phyloP scores from a whole-genome alignment of 805 yeast species.

The Monosporozyma unispora region DNA sequence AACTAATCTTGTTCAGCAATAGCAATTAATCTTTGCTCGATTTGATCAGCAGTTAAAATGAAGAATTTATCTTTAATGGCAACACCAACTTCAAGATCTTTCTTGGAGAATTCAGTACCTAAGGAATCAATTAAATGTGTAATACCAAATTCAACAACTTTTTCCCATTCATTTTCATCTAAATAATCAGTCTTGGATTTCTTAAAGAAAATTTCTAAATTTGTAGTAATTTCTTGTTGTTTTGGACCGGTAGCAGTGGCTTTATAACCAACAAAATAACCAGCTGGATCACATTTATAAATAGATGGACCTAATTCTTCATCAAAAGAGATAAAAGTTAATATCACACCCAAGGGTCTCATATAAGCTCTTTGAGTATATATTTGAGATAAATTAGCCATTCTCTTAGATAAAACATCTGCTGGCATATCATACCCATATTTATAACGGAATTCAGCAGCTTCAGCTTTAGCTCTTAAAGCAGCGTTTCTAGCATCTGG shows the following conservation, averaged over 20 bases:
- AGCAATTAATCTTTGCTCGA: constrained; percentile 86
- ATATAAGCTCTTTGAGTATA: constrained; percentile 97
- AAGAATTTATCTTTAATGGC: constrained; percentile 68
- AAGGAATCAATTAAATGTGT: constrained; percentile 76
- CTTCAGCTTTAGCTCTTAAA: constrained; percentile 85
- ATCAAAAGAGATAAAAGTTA: constrained; percentile 80
- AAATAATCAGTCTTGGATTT: constrained; percentile 33
- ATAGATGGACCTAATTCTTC: constrained; percentile 85
- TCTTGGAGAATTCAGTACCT: constrained; percentile 88
- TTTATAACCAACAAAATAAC: constrained; percentile 81
- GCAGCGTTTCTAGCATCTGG: constrained; percentile 94
- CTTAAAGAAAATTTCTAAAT: constrained; percentile 84
- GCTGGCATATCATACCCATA: constrained; percentile 97
- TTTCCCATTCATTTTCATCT: constrained; percentile 68
- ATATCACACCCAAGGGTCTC: constrained; percentile 95
- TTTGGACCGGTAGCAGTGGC: constrained; percentile 96
- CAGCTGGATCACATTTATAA: constrained; percentile 95
- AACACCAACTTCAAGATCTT: constrained; percentile 88
- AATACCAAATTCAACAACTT: constrained; percentile 83
- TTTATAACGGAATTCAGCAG: constrained; percentile 88
- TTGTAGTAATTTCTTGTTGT: constrained; percentile 89
- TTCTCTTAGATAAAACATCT: constrained; percentile 82
- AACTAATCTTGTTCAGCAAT: constrained; percentile 90
- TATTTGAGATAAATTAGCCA: constrained; percentile 92
- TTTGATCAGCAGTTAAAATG: constrained; percentile 70